A percentile compares a stretch with the other conserved stretches of the same genome.
phyloP scores from a whole-genome alignment of 306 rosid species.

The Datisca glomerata region DNA sequence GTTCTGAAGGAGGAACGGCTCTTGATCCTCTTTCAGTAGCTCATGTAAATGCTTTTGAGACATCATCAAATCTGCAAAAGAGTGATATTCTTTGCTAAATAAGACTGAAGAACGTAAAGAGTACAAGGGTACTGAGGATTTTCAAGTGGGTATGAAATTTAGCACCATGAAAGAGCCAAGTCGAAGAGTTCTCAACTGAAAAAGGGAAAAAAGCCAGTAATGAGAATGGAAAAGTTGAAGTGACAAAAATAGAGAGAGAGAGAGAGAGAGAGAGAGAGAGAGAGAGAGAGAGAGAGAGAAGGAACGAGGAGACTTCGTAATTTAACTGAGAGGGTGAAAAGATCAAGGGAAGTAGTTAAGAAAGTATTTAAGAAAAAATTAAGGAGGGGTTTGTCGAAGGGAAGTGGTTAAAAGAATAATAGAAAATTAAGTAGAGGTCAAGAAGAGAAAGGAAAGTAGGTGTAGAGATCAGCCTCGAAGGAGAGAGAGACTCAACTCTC shows the following conservation, averaged over 20 bases:
- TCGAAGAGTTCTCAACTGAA: neutral
- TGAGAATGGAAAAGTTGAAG: neutral
- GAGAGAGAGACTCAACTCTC: neutral
- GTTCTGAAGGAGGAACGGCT: slow-evolving; percentile 29
- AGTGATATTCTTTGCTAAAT: neutral
- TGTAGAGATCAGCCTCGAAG: neutral
- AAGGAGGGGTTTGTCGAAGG: no score
- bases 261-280: neutral
- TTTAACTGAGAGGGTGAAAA: neutral
- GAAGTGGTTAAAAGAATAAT: no score
- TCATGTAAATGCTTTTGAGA: slow-evolving; percentile 27
- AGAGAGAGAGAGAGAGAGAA: slow-evolving; percentile 4
- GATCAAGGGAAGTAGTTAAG: neutral
- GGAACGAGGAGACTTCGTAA: no score
- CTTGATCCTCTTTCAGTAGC: slow-evolving; percentile 36
- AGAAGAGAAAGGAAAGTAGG: neutral
- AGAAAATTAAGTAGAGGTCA: no score
- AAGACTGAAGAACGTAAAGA: neutral
- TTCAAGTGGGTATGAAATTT: neutral
- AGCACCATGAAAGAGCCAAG: neutral
- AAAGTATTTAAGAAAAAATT: no score
- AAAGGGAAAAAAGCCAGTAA: neutral
- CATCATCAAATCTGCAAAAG: slow-evolving; percentile 7
- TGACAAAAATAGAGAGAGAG: neutral
- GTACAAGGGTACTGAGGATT: no score